A percentile compares a stretch with the other conserved stretches of the same genome.
Conservation (phyloP, 345 rosid genomes). For the Rhizophora mangle region DNA sequence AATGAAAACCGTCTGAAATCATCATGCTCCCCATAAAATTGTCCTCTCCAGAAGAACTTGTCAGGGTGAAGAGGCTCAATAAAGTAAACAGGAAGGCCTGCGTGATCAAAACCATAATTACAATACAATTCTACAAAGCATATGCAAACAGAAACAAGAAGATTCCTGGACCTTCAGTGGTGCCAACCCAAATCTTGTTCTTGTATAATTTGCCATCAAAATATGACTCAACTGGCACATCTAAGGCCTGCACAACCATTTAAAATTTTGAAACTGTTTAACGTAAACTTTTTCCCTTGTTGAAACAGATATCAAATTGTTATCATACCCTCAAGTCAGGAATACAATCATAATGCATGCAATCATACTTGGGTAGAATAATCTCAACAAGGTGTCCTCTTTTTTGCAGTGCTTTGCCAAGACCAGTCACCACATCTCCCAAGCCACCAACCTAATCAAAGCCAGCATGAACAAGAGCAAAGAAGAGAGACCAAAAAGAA, state of each 20-base stretch:
- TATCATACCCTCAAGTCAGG: conserved; percentile 64
- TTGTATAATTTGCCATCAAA: conserved; percentile 79
- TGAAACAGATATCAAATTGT: conserved; percentile 9
- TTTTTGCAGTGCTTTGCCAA: conserved; percentile 88
- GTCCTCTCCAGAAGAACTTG: conserved; percentile 96
- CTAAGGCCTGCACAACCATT: conserved; percentile 61
- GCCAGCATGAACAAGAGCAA: background rate
- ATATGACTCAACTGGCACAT: conserved; percentile 75
- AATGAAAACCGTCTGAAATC: conserved; percentile 93
- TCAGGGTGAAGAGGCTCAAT: conserved; percentile 95
- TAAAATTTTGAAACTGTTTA: conserved; percentile 12
- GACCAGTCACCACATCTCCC: conserved; percentile 96
- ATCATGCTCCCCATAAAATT: conserved; percentile 85
- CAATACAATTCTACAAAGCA: conserved; percentile 21
- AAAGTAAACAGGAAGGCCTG: conserved; percentile 96
- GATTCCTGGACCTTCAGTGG: conserved; percentile 62
- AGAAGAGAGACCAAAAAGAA: background rate
- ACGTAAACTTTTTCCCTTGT: conserved; percentile 2
- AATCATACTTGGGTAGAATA: conserved; percentile 92
- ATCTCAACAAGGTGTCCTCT: conserved; percentile 92
- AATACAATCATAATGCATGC: conserved; percentile 78
- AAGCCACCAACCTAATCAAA: conserved; percentile 83
- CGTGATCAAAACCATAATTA: conserved; percentile 29
- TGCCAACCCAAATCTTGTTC: conserved; percentile 94
- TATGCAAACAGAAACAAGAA: background rate